A percentile compares a stretch with the other conserved stretches of the same genome.
Evolutionary conservation across 352 stramenopile genomes (phyloP).

Genomic region (Phytophthora meadii): DNA sequence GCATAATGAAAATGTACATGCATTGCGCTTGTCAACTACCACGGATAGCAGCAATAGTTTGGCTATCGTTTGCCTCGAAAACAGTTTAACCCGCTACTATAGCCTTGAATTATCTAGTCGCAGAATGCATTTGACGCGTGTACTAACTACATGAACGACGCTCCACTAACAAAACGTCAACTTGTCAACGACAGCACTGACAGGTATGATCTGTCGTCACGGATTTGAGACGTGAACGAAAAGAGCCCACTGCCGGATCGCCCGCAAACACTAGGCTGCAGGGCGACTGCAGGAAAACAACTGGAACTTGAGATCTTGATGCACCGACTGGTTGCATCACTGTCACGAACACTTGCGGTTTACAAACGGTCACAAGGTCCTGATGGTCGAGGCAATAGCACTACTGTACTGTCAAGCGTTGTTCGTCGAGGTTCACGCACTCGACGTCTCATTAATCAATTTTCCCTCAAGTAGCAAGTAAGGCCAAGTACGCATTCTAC

Average conservation of each 20-base stretch:
- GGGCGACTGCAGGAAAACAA: constrained; percentile 23
- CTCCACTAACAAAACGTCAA: constrained; percentile 1
- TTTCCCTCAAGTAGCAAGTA: neutral
- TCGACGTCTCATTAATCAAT: neutral
- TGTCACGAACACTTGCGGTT: neutral
- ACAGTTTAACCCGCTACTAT: neutral
- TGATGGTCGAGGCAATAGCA: neutral
- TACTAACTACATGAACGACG: neutral
- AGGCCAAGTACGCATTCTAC: neutral
- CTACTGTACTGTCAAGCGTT: neutral
- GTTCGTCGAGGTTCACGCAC: neutral
- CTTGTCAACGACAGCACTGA: constrained; percentile 8
- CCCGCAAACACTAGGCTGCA: constrained; percentile 13
- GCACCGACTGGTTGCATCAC: neutral
- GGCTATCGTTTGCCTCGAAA: neutral
- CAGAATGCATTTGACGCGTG: neutral
- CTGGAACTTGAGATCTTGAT: constrained; percentile 9
- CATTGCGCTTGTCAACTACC: too few relatives aligned
- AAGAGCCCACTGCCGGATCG: constrained; percentile 12
- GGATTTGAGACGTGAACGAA: constrained; percentile 20
- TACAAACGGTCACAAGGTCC: constrained; percentile 5
- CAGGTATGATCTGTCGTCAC: constrained; percentile 23
- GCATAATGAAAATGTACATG: too few relatives aligned
- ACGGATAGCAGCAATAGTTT: too few relatives aligned
- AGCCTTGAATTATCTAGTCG: neutral